These are phyloP conservation scores for Yarrowia galli DNA, from an alignment of 1,139 yeast genomes.

Conservation along the genomic window DNA sequence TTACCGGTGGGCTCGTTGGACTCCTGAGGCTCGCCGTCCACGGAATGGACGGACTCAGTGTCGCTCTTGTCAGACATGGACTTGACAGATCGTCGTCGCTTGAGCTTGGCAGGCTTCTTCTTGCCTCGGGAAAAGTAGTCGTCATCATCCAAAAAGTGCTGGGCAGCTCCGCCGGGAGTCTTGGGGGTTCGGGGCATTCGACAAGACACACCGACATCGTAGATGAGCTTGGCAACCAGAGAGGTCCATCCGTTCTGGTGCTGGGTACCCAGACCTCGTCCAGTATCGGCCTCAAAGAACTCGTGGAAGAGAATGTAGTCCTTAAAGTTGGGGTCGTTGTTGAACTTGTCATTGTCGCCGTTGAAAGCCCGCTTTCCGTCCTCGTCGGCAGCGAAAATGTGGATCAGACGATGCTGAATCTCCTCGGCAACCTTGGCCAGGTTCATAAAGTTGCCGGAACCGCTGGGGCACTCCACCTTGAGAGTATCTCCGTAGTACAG, in stretches of 20 bases:
- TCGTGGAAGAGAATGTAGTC: constrained; percentile 85
- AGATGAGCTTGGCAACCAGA: constrained; percentile 89
- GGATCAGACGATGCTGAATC: constrained; percentile 85
- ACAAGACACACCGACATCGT: constrained; percentile 79
- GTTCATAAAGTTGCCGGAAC: constrained; percentile 80
- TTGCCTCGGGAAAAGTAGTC: constrained; percentile 28
- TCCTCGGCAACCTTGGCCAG: constrained; percentile 94
- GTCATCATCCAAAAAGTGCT: constrained; percentile 53
- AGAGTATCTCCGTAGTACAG: constrained; percentile 88
- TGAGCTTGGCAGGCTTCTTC: constrained; percentile 40
- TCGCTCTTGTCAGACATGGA: constrained; percentile 40
- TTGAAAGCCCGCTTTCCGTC: constrained; percentile 80
- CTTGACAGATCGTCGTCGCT: constrained; percentile 43
- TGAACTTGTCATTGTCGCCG: constrained; percentile 66
- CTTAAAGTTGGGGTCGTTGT: constrained; percentile 75
- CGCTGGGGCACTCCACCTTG: constrained; percentile 89
- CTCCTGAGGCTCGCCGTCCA: constrained; percentile 39
- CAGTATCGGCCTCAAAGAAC: constrained; percentile 94
- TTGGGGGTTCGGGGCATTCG: constrained; percentile 48
- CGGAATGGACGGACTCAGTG: constrained; percentile 39
- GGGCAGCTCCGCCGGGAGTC: constrained; percentile 52
- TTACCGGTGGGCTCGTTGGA: constrained; percentile 31
- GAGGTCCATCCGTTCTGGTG: constrained; percentile 99
- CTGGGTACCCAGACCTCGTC: constrained; percentile 92
- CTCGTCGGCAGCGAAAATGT: constrained; percentile 75